A percentile compares a stretch with the other conserved stretches of the same genome.
Evolutionary conservation across 2,329 filamentous ascomycete genomes (phyloP).

Genomic region (Ceratocystis diversiconidia): DNA sequence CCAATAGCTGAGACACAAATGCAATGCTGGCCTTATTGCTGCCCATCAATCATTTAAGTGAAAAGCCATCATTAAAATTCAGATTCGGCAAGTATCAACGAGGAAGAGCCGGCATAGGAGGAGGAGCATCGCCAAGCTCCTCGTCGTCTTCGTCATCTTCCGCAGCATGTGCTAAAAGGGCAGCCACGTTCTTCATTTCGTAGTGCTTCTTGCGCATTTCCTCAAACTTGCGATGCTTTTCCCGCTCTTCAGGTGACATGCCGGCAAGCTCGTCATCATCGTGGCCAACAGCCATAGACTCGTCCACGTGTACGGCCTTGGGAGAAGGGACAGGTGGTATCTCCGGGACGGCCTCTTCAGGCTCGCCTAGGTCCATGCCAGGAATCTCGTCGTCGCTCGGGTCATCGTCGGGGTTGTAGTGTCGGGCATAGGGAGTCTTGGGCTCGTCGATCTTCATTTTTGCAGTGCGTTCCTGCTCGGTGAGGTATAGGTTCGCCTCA

Average conservation of each 20-base stretch:
- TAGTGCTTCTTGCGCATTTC: constrained; percentile 90
- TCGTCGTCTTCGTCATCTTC: constrained; percentile 49
- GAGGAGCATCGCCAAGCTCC: constrained; percentile 34
- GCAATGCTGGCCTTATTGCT: background rate
- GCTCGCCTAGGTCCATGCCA: constrained; percentile 79
- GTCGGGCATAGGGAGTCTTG: constrained; percentile 89
- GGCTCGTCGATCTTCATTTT: constrained; percentile 99
- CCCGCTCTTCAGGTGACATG: constrained; percentile 56
- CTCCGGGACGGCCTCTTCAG: constrained; percentile 57
- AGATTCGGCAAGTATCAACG: constrained; percentile 13
- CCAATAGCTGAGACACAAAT: constrained; percentile 3
- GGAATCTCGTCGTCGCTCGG: constrained; percentile 87
- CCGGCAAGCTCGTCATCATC: constrained; percentile 41
- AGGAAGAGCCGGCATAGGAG: constrained; percentile 34
- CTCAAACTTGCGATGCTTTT: constrained; percentile 89
- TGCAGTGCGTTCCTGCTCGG: constrained; percentile 84
- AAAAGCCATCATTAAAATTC: background rate
- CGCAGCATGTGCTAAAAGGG: constrained; percentile 65
- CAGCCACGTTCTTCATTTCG: constrained; percentile 92
- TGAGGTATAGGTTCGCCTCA: constrained; percentile 92
- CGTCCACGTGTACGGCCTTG: constrained; percentile 67
- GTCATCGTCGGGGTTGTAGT: constrained; percentile 81
- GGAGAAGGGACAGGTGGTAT: constrained; percentile 25
- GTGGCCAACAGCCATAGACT: constrained; percentile 38
- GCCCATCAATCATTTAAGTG: background rate